phyloP scores from a whole-genome alignment of 2,329 filamentous ascomycete genomes.

The Phyllosticta citriasiana region DNA sequence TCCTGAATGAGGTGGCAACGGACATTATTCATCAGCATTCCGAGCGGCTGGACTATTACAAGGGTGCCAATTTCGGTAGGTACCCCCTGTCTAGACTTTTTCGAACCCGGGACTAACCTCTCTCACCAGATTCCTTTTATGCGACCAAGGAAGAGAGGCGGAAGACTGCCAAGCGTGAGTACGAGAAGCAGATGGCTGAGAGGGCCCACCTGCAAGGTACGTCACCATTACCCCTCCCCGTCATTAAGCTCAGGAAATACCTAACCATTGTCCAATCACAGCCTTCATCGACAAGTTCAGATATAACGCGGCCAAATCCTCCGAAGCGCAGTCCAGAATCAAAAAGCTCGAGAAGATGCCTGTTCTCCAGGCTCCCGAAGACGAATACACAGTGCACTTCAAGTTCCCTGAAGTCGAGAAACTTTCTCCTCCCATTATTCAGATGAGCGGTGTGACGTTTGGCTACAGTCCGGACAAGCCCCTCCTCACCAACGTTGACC shows the following conservation, averaged over 20 bases:
- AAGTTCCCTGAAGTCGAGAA: conserved; percentile 97
- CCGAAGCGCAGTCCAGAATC: conserved; percentile 95
- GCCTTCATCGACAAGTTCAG: conserved; percentile 99
- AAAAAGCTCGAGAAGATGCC: conserved; percentile 99
- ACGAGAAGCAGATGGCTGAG: conserved; percentile 95
- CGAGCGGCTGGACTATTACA: conserved; percentile 95
- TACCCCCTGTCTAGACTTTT: conserved; percentile 10
- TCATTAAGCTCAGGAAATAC: not conserved
- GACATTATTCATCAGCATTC: conserved; percentile 99
- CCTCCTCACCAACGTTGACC: conserved; percentile 75
- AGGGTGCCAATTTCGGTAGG: conserved; percentile 76
- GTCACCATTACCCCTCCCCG: conserved; percentile 6
- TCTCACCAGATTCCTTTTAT: conserved; percentile 68
- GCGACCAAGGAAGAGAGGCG: conserved; percentile 93
- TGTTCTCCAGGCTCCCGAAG: conserved; percentile 77
- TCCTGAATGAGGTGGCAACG: conserved; percentile 97
- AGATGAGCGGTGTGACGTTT: conserved; percentile 89
- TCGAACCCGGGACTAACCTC: conserved; percentile 11
- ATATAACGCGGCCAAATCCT: conserved; percentile 97
- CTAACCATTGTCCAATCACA: conserved; percentile 1
- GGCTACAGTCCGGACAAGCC: conserved; percentile 74
- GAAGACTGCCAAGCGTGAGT: conserved; percentile 93
- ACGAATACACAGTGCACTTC: conserved; percentile 93
- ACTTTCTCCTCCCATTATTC: conserved; percentile 91
- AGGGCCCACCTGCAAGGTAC: conserved; percentile 75